Conservation (phyloP, 139 green algal species). For the Chloropicon primus region DNA sequence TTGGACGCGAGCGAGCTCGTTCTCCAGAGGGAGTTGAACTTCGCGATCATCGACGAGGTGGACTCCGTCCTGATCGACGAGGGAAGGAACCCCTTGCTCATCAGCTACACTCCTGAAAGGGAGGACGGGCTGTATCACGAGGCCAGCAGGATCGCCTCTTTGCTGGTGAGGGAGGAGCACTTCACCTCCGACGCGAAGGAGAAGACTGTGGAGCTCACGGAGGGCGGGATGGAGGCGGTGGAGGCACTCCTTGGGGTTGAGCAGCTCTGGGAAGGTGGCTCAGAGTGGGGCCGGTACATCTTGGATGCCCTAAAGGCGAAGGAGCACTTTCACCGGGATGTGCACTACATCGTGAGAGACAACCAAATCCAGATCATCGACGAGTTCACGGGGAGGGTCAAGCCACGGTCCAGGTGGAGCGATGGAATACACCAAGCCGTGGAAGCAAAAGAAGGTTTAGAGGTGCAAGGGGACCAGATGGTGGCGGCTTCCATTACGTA, state of each 20-base stretch:
- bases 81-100: constrained; percentile 46
- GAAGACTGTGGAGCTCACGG: constrained; percentile 17
- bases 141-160: not conserved
- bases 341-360: constrained; percentile 51
- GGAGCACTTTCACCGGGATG: constrained; percentile 29
- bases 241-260: constrained; percentile 8
- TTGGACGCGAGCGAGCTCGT: not conserved
- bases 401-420: constrained; percentile 29
- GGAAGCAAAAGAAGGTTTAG: constrained; percentile 54
- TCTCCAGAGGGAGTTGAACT: constrained; percentile 33
- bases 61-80: constrained; percentile 72
- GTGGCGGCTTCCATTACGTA: constrained; percentile 40
- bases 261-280: constrained; percentile 18
- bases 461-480: constrained; percentile 16
- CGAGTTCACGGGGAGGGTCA: constrained; percentile 31
- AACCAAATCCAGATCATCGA: constrained; percentile 44
- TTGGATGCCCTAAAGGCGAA: constrained; percentile 33
- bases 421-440: constrained; percentile 56
- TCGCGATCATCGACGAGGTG: constrained; percentile 73
- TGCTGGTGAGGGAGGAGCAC: constrained; percentile 8
- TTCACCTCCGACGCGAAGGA: constrained; percentile 19
- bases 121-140: not conserved
- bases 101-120: constrained; percentile 9
- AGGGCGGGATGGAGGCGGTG: constrained; percentile 17
- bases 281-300: constrained; percentile 37